Conservation (phyloP, 1,284 basidiomycete genomes). For the Fomitiporia mediterranea region DNA sequence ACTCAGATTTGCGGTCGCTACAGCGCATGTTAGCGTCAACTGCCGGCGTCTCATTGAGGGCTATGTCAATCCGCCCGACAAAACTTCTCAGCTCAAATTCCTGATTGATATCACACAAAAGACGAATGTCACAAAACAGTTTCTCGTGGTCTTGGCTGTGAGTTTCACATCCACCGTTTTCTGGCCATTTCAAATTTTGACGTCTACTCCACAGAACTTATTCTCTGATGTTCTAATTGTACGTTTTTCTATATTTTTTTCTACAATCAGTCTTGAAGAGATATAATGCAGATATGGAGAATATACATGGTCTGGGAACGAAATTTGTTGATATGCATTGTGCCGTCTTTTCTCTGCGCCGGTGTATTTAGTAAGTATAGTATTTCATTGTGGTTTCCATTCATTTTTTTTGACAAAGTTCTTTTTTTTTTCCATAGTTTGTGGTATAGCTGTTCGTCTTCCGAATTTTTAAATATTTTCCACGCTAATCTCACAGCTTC, state of each 20-base stretch:
- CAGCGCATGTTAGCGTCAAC: not conserved
- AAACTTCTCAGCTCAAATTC: not conserved
- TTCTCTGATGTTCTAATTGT: conserved; percentile 7
- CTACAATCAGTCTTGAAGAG: not conserved
- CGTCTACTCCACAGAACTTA: not conserved
- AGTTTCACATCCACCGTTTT: not conserved
- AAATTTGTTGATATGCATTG: not conserved
- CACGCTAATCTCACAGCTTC: not conserved
- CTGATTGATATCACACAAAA: conserved; percentile 2
- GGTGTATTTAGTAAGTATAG: not conserved
- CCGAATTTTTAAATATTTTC: not conserved
- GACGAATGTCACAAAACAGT: not conserved
- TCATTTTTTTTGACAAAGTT: not conserved
- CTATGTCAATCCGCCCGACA: not conserved
- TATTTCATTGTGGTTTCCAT: too few species aligned
- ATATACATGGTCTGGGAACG: conserved; percentile 7
- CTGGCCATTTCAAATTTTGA: not conserved
- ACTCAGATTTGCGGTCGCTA: not conserved
- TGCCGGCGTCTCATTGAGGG: conserved; percentile 2
- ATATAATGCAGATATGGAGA: conserved; percentile 2
- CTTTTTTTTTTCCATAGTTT: not conserved
- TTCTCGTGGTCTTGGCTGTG: not conserved
- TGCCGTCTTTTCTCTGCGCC: not conserved
- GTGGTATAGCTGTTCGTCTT: not conserved
- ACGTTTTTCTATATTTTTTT: not conserved